Percentiles rank a stretch among this genome's conserved stretches.
Evolutionary conservation across 2,329 filamentous ascomycete species (phyloP).

Genomic region (Aphanoascus verrucosus): DNA sequence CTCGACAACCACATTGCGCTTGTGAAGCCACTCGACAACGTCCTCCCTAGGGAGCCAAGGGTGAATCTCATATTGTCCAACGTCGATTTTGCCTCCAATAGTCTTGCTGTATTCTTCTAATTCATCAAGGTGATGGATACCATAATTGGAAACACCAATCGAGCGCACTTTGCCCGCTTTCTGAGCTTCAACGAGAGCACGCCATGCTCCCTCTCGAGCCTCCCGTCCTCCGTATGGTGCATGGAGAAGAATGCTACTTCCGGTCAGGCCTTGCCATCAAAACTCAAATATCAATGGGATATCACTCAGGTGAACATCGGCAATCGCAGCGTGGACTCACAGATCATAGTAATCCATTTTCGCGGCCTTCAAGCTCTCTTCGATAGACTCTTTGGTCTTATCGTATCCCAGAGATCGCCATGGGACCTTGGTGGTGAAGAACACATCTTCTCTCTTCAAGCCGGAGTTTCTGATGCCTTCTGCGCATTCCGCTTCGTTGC

Average conservation of each 20-base stretch:
- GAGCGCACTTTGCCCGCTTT: conserved; percentile 32
- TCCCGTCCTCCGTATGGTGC: conserved; percentile 32
- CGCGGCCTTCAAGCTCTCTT: conserved; percentile 51
- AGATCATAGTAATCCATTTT: conserved; percentile 58
- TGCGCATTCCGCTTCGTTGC: conserved; percentile 47
- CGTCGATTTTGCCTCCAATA: conserved; percentile 57
- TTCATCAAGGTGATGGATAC: conserved; percentile 33
- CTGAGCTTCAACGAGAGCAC: conserved; percentile 27
- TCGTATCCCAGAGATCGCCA: conserved; percentile 49
- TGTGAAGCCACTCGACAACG: conserved; percentile 64
- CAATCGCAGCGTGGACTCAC: conserved; percentile 28
- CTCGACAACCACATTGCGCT: conserved; percentile 53
- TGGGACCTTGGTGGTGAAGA: conserved; percentile 54
- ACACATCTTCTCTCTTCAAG: conserved; percentile 46
- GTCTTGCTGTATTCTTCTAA: conserved; percentile 32
- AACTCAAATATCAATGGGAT: background rate
- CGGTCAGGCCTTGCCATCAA: background rate
- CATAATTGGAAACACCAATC: conserved; percentile 34
- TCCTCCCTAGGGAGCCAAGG: conserved; percentile 76
- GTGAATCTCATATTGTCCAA: conserved; percentile 84
- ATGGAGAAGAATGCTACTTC: conserved; percentile 29
- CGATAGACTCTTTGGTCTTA: conserved; percentile 52
- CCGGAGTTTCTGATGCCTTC: conserved; percentile 43
- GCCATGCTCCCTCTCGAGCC: conserved; percentile 32
- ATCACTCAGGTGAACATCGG: background rate